These are phyloP conservation scores for Nidularia pulvinata DNA, from an alignment of 768 basidiomycete genomes.

Conservation along the genomic window DNA sequence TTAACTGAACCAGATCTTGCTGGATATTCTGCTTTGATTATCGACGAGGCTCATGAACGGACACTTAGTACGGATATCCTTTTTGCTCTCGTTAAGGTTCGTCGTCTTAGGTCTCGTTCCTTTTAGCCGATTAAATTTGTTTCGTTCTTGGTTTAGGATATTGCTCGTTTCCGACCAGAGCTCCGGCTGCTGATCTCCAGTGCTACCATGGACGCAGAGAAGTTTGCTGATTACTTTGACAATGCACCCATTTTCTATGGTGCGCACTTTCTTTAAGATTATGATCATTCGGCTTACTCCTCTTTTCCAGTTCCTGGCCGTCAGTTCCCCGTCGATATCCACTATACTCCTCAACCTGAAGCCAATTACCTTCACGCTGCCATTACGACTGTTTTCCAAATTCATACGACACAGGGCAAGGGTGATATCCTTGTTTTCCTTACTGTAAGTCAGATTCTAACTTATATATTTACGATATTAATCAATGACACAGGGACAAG, in stretches of 20 bases:
- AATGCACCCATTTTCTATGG: slow-evolving; percentile 94
- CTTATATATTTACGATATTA: slow-evolving; percentile 4
- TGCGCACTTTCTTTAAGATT: slow-evolving; percentile 30
- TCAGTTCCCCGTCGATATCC: slow-evolving; percentile 96
- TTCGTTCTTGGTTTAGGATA: slow-evolving; percentile 63
- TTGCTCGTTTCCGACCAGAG: slow-evolving; percentile 95
- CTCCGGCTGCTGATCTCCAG: slow-evolving; percentile 91
- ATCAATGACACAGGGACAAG: slow-evolving; percentile 75
- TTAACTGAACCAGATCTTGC: slow-evolving; percentile 97
- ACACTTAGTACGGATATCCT: slow-evolving; percentile 98
- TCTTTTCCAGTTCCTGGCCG: slow-evolving; percentile 83
- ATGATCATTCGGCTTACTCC: neutral
- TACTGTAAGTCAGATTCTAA: slow-evolving; percentile 56
- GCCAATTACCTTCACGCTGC: slow-evolving; percentile 99
- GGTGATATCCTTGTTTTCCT: slow-evolving; percentile 98
- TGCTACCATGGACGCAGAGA: slow-evolving; percentile 97
- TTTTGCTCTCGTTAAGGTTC: slow-evolving; percentile 97
- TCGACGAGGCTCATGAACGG: slow-evolving; percentile 98
- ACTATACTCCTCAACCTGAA: slow-evolving; percentile 99
- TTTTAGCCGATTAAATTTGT: slow-evolving; percentile 13
- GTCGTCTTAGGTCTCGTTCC: slow-evolving; percentile 27
- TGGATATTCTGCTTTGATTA: slow-evolving; percentile 93
- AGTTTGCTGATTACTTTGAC: slow-evolving; percentile 98
- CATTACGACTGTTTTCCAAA: slow-evolving; percentile 98
- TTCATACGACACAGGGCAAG: slow-evolving; percentile 97